A percentile compares a stretch with the other conserved stretches of the same genome.
These are phyloP conservation scores for Circinella umbellata DNA, from an alignment of 371 early-diverging fungal genomes.

Conservation along the genomic window DNA sequence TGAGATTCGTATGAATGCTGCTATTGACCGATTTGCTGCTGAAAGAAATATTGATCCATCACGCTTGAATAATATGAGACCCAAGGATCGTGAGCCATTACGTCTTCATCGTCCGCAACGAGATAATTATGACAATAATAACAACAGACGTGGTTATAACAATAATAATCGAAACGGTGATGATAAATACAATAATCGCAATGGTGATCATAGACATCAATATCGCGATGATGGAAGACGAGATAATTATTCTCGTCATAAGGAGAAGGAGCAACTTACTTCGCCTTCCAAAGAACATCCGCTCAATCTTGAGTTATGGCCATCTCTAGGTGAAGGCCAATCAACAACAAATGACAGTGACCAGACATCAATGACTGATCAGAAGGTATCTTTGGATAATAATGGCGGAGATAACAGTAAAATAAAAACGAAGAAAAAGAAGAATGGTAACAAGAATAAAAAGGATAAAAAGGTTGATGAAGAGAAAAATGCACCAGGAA, in stretches of 20 bases:
- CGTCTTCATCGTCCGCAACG: neutral
- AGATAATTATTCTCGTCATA: neutral
- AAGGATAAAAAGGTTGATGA: neutral
- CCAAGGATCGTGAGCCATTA: slow-evolving; percentile 1
- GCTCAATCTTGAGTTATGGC: neutral
- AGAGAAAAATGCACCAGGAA: slow-evolving; percentile 2
- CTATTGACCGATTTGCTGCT: slow-evolving; percentile 16
- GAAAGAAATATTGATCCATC: slow-evolving; percentile 21
- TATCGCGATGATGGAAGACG: slow-evolving; percentile 9
- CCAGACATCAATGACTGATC: neutral
- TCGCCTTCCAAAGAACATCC: neutral
- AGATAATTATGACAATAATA: neutral
- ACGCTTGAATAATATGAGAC: slow-evolving; percentile 9
- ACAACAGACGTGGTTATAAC: neutral
- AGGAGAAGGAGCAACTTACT: neutral
- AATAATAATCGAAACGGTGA: neutral
- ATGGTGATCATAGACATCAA: neutral
- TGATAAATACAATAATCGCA: neutral
- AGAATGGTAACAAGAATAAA: neutral
- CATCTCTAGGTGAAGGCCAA: neutral
- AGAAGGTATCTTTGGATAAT: neutral
- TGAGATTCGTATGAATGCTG: slow-evolving; percentile 7
- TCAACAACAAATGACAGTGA: neutral
- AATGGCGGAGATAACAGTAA: too few relatives aligned
- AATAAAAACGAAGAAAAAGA: neutral